These are phyloP conservation scores for Hagleromyces aurorensis DNA, from an alignment of 805 yeast genomes.

Conservation along the genomic window DNA sequence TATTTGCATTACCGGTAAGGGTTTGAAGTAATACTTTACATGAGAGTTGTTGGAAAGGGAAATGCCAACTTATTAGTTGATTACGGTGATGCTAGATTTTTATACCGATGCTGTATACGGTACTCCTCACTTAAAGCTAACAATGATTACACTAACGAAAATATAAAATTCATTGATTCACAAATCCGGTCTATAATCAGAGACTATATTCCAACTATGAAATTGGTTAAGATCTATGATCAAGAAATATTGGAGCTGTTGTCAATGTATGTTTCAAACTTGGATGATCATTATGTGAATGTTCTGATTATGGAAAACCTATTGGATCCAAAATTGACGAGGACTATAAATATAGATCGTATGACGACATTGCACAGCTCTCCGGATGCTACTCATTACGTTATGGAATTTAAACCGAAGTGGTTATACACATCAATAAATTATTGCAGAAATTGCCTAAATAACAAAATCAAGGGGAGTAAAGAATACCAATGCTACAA, in stretches of 20 bases:
- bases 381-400: neutral
- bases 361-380: constrained; percentile 17
- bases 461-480: constrained; percentile 18
- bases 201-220: constrained; percentile 11
- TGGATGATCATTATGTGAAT: constrained; percentile 10
- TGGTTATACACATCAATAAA: constrained; percentile 19
- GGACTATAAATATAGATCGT: constrained; percentile 16
- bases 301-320: constrained; percentile 19
- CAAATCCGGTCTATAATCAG: constrained; percentile 11
- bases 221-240: constrained; percentile 5
- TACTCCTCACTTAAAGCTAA: constrained; percentile 12
- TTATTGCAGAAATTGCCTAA: constrained; percentile 28
- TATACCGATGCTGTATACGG: constrained; percentile 24
- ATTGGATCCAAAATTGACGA: constrained; percentile 2
- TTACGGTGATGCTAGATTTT: constrained; percentile 7
- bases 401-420: constrained; percentile 30
- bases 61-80: constrained; percentile 24
- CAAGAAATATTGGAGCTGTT: constrained; percentile 3
- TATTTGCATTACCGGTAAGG: neutral
- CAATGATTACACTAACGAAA: constrained; percentile 18
- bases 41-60: constrained; percentile 20
- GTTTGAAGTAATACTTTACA: constrained; percentile 1
- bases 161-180: constrained; percentile 12
- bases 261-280: constrained; percentile 1
- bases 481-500: constrained; percentile 20